Base-by-base conservation (phyloP, 2,329 filamentous ascomycete species). In the Alternaria atra region DNA sequence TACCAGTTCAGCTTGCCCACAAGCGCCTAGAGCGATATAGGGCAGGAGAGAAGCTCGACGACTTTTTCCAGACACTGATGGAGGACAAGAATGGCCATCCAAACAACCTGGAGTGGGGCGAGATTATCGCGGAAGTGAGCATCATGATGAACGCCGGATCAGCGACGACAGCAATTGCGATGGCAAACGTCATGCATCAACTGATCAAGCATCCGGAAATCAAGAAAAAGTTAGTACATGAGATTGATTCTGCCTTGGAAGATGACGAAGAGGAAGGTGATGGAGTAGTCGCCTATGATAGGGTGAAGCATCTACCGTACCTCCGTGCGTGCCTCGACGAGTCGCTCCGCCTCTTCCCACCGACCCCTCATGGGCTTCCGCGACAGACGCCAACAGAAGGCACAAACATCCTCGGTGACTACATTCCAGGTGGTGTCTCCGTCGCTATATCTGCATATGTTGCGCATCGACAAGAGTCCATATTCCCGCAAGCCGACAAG, bases 31-130 rank as follows among this genome's bases (percentile, higher is more conserved):
- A 79, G 57, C 76, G 83, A 4, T 84, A 85, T 64, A 70, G 81
- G 23, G 76, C 75, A 0, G 85, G 86, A 25, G 86, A 88, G 72
- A 84, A 84, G 61, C 79, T 88, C 0, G 82, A 86, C 44, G 86
- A 89, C 66, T 88, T 89, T 74, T 87, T 89, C 77, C 79, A 83
- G 53, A 80, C 81, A 0, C 71, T 88, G 5, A 85, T 89, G 83
- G 83, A 84, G 47, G 80, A 82, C 61, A 83, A 82, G 62, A 80
- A 80, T 39, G 80, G 81, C 0, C 71, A 73, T 7, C 71, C 80
- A 1, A 78, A 83, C 54, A 80, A 81, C 37, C 80, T 88, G 1
- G 84, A 87, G 60, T 86, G 81, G 81, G 86, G 86, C 25, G 86
- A 89, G 71, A 83, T 88, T 7, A 81, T 86, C 0, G 85, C 86